Conservation (phyloP, 139 green algal genomes). For the Eudorina sp. region DNA sequence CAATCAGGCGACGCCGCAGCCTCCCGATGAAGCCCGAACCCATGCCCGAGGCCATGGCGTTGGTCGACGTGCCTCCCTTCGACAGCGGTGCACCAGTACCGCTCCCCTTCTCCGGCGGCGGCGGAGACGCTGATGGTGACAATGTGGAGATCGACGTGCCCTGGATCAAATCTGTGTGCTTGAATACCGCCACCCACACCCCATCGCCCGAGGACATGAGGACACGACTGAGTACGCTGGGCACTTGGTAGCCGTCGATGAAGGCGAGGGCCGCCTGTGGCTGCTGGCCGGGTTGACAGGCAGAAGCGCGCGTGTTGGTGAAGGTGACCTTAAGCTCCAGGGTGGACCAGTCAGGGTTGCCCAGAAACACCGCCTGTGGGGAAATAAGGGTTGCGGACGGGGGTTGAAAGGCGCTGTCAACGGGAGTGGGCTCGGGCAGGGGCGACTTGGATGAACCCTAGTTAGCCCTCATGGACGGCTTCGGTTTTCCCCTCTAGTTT, state of each 20-base stretch:
- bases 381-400: too few relatives aligned
- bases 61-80: too few relatives aligned
- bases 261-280: constrained; percentile 5
- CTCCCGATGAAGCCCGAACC: background rate
- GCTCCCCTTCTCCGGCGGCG: too few relatives aligned
- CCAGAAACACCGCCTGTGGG: constrained; percentile 22
- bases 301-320: background rate
- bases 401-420: too few relatives aligned
- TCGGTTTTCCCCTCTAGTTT: too few relatives aligned
- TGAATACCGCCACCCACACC: background rate
- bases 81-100: too few relatives aligned
- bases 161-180: too few relatives aligned
- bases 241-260: constrained; percentile 6
- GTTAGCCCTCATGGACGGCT: too few relatives aligned
- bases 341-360: constrained; percentile 30
- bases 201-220: background rate
- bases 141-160: background rate
- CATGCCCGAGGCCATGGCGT: background rate
- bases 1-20: background rate
- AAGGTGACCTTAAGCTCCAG: background rate
- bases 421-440: too few relatives aligned
- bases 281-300: background rate
- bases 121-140: too few relatives aligned
- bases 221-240: background rate
- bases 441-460: too few relatives aligned